These are phyloP conservation scores for Oenanthe sinensis DNA, from an alignment of 129 eudicot species.

Conservation along the genomic window DNA sequence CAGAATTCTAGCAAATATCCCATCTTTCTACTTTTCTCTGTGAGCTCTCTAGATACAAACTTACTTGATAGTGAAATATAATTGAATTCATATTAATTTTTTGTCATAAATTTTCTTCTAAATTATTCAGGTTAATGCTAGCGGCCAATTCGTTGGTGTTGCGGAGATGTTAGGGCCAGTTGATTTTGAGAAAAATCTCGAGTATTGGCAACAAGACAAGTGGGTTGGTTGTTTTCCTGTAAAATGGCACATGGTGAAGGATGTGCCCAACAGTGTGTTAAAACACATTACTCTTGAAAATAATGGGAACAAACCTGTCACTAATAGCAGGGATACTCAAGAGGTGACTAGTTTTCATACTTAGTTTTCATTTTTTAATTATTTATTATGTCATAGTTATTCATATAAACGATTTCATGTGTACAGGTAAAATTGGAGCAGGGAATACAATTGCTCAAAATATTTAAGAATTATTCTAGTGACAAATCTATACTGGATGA, in stretches of 20 bases:
- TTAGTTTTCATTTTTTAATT: background rate
- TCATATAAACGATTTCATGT: background rate
- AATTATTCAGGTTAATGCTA: slow-evolving; percentile 51
- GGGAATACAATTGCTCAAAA: slow-evolving; percentile 59
- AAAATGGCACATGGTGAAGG: slow-evolving; percentile 91
- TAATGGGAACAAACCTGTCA: slow-evolving; percentile 80
- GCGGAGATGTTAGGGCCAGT: slow-evolving; percentile 84
- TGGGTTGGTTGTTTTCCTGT: slow-evolving; percentile 90
- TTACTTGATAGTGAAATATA: background rate
- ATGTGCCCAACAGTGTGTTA: slow-evolving; percentile 67
- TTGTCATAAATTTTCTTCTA: background rate
- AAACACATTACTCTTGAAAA: slow-evolving; percentile 78
- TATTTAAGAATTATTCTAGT: slow-evolving; percentile 60
- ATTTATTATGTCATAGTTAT: background rate
- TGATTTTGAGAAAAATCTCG: slow-evolving; percentile 65
- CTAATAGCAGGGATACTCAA: slow-evolving; percentile 86
- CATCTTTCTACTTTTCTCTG: slow-evolving; percentile 37
- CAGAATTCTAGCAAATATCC: slow-evolving; percentile 28
- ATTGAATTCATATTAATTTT: too few species aligned
- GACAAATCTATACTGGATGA: slow-evolving; percentile 57
- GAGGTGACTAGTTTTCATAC: slow-evolving; percentile 31
- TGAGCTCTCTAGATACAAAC: slow-evolving; percentile 6
- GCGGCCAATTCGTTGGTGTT: slow-evolving; percentile 82
- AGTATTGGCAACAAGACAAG: slow-evolving; percentile 87
- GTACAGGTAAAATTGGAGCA: slow-evolving; percentile 67